Base-by-base conservation (phyloP, 2,329 filamentous ascomycete species). In the Xylariaceae sp. region DNA sequence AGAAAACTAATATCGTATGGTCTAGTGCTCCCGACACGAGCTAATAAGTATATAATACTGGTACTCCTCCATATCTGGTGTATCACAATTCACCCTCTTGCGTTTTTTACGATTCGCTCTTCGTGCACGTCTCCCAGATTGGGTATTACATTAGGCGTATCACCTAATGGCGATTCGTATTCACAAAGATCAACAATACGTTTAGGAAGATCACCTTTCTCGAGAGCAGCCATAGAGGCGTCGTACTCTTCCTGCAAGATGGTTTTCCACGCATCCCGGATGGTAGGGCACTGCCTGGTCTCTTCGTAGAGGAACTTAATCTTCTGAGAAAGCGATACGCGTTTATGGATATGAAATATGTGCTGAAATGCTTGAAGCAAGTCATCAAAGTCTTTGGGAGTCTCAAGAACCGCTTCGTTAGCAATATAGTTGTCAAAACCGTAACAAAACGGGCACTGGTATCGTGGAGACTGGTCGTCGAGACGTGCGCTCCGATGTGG, bases 391-490 rank as follows among this genome's bases (percentile, higher is more conserved):
- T 40, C 53, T 4, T 11, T 2, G 9, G 23, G 15, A n/a, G 1
- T 13, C 27, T 37, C 44, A 7, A 24, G n/a, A 6, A 18, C 3
- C 7, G 18, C n/a, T 26, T 18, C 24, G 8, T 9, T 3, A 21
- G 26, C 5, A 3, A 45, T 13, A 30, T 47, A 33, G 24, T 55
- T 51, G 13, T 51, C 53, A 20, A 55, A 55, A 10, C 53, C 53
- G 9, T 48, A 23, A 15, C 53, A 55, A 18, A 47, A 52, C 5
- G 53, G 53, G 9, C 53, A 55, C n/a, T 52, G 30, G 16, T 55
- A 55, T 30, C 11, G 37, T 4, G 46, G 52, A 29, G 27, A 55
- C 7, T 15, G 18, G 10, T 10, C 11, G 30, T 36, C 37, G n/a
- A 50, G 50, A 18, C 18, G 40, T 10, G 32, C 7, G 24, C 11